Evolutionary conservation across 176 grass and related monocot species (phyloP).

Genomic region (Triticum dicoccoides): DNA sequence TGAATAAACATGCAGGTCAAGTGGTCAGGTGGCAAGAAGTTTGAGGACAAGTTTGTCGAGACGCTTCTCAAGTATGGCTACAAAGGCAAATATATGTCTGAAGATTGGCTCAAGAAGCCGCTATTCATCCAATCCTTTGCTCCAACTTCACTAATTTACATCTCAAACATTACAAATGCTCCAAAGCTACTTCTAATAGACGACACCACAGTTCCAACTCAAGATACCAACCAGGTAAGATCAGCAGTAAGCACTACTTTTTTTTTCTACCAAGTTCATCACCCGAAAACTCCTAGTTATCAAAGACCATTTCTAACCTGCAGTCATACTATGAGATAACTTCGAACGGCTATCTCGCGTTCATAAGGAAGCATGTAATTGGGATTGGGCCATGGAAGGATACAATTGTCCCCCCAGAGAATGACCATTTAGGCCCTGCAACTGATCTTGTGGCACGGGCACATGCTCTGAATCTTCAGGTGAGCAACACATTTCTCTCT

Average conservation of each 20-base stretch:
- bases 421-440: slow-evolving; percentile 42
- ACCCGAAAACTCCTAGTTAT: not conserved
- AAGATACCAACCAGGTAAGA: slow-evolving; percentile 81
- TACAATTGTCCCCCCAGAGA: slow-evolving; percentile 57
- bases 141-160: slow-evolving; percentile 68
- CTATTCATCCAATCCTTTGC: slow-evolving; percentile 80
- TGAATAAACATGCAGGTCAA: slow-evolving; percentile 58
- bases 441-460: slow-evolving; percentile 72
- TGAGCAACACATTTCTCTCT: slow-evolving; percentile 14
- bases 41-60: slow-evolving; percentile 73
- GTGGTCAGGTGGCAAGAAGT: slow-evolving; percentile 55
- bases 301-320: slow-evolving; percentile 12
- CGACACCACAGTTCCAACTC: slow-evolving; percentile 46
- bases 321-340: slow-evolving; percentile 81
- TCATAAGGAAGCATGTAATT: slow-evolving; percentile 69
- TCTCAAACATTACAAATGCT: slow-evolving; percentile 69
- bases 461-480: slow-evolving; percentile 73
- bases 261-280: slow-evolving; percentile 10
- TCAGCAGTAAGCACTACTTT: not conserved
- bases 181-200: slow-evolving; percentile 76
- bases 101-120: slow-evolving; percentile 69
- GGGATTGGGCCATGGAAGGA: slow-evolving; percentile 92
- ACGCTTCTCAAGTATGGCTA: slow-evolving; percentile 69
- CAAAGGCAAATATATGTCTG: slow-evolving; percentile 62
- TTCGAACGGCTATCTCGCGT: slow-evolving; percentile 58